These are phyloP conservation scores for Zygnema circumcarinatum DNA, from an alignment of 139 green algal species.

Conservation along the genomic window DNA sequence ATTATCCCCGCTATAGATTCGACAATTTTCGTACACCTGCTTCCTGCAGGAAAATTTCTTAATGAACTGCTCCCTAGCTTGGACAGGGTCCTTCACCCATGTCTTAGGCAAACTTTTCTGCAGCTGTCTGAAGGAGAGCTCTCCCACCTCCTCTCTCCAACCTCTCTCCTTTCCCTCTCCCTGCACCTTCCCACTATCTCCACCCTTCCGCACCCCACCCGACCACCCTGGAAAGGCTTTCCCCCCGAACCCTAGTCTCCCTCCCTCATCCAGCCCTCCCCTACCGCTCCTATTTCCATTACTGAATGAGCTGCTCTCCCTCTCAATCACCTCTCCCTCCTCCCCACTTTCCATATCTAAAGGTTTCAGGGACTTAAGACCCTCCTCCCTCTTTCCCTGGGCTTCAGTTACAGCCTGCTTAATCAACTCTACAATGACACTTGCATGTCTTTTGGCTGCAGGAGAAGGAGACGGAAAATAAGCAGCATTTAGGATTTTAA, in stretches of 20 bases:
- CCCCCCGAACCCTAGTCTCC: background rate
- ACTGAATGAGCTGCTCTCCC: background rate
- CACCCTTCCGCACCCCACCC: background rate
- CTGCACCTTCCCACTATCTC: background rate
- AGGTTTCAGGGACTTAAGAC: background rate
- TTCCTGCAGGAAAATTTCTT: conserved; percentile 54
- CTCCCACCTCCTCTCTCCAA: background rate
- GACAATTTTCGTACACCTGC: conserved; percentile 55
- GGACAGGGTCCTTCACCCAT: conserved; percentile 10
- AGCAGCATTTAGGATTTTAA: no score
- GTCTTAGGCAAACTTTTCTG: background rate
- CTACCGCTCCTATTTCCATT: background rate
- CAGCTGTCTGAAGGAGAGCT: background rate
- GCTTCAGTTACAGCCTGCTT: background rate
- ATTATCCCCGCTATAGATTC: conserved; percentile 52
- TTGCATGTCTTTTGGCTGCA: background rate
- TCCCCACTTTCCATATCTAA: background rate
- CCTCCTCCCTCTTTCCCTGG: background rate
- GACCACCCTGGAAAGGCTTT: background rate
- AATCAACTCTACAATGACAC: background rate
- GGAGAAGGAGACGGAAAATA: background rate
- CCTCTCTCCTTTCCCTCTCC: background rate
- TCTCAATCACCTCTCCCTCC: background rate
- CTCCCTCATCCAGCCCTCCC: background rate
- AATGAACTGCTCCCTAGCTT: conserved; percentile 41